phyloP scores from a whole-genome alignment of 2,329 filamentous ascomycete genomes.

The Cryphonectria naterciae region DNA sequence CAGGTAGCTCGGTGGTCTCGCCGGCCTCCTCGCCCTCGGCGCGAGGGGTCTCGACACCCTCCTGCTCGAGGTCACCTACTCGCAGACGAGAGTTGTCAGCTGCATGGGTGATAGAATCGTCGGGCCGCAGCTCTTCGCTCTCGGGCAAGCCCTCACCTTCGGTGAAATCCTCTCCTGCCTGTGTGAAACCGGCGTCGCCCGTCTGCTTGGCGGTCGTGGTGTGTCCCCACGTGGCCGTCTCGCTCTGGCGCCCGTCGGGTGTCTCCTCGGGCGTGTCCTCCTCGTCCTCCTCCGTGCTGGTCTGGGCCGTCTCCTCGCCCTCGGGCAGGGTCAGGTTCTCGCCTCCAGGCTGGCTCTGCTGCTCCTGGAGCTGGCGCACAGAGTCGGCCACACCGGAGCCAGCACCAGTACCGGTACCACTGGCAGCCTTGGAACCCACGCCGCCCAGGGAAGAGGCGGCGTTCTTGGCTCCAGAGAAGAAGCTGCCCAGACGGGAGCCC shows the following conservation, averaged over 20 bases:
- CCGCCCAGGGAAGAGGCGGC: slow-evolving; percentile 22
- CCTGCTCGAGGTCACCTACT: slow-evolving; percentile 10
- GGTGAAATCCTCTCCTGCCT: slow-evolving; percentile 1
- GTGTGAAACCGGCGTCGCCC: slow-evolving; percentile 6
- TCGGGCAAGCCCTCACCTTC: slow-evolving; percentile 18
- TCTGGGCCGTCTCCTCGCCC: slow-evolving; percentile 16
- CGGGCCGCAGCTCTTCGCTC: slow-evolving; percentile 24
- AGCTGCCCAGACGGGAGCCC: slow-evolving; percentile 26
- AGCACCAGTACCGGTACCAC: background rate
- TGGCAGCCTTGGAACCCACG: slow-evolving; percentile 24
- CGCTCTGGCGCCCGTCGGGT: slow-evolving; percentile 25
- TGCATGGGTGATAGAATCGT: slow-evolving; percentile 29
- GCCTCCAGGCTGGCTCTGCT: slow-evolving; percentile 25
- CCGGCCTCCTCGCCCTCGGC: background rate
- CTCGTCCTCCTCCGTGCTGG: slow-evolving; percentile 29
- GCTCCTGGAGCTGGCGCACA: slow-evolving; percentile 26
- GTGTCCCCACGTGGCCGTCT: slow-evolving; percentile 24
- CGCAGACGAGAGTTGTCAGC: slow-evolving; percentile 26
- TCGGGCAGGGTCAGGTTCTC: slow-evolving; percentile 26
- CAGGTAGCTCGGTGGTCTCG: slow-evolving; percentile 8
- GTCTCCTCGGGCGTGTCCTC: slow-evolving; percentile 30
- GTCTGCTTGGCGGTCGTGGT: slow-evolving; percentile 15
- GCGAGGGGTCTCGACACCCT: background rate
- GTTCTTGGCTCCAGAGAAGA: slow-evolving; percentile 27
- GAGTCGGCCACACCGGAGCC: slow-evolving; percentile 20